These are phyloP conservation scores for Wickerhamiella brachini DNA, from an alignment of 805 yeast genomes.

Conservation along the genomic window DNA sequence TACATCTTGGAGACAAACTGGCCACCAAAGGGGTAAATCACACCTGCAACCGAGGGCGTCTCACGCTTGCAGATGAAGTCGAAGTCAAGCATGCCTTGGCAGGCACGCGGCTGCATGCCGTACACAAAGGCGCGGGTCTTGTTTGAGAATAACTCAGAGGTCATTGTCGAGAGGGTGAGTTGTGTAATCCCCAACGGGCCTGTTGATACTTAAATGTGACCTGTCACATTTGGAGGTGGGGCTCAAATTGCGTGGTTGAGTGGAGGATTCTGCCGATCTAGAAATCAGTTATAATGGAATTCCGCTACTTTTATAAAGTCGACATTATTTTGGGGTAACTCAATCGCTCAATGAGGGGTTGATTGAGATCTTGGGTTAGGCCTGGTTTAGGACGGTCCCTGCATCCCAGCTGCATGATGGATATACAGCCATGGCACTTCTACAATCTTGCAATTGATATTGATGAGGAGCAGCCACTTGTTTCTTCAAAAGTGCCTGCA, in stretches of 20 bases:
- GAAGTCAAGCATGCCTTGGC: conserved; percentile 37
- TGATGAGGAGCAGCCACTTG: conserved; percentile 13
- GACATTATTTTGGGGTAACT: too few relatives aligned
- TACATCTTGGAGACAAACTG: conserved; percentile 33
- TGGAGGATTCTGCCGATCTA: too few relatives aligned
- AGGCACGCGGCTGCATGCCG: conserved; percentile 35
- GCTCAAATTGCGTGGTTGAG: neutral
- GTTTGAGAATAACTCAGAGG: conserved; percentile 29
- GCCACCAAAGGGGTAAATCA: conserved; percentile 35
- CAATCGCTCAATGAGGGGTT: neutral
- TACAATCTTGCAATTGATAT: conserved; percentile 14
- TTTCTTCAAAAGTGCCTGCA: conserved; percentile 4
- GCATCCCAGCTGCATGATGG: neutral
- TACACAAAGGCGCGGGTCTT: conserved; percentile 33
- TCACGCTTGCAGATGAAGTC: conserved; percentile 34
- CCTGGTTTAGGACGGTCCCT: neutral
- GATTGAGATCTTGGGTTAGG: neutral
- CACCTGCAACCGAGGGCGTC: conserved; percentile 34
- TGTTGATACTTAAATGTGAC: neutral
- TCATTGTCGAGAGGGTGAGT: neutral
- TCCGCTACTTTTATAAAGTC: too few relatives aligned
- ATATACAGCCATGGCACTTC: conserved; percentile 12
- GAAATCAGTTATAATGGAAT: too few relatives aligned
- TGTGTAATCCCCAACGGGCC: neutral
- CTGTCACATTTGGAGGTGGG: neutral